Base-by-base conservation (phyloP, 352 stramenopile genomes). In the Elongisporangium anandrum region DNA sequence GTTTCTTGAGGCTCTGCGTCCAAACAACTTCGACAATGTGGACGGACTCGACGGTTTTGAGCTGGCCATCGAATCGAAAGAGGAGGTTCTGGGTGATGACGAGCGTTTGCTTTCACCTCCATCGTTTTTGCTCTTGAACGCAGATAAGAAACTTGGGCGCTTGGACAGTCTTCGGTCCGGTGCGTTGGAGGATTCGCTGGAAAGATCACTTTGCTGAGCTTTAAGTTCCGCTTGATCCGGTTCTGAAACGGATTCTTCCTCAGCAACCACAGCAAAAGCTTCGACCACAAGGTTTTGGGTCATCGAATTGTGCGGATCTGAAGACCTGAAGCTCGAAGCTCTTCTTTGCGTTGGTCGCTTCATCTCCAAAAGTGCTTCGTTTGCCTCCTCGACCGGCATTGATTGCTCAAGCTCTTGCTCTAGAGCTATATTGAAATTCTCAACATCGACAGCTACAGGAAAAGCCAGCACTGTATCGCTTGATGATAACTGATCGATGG, bases 1-100 rank as follows among this genome's bases (percentile, higher is more conserved):
- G 17, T 45, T 12, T 45, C 34, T 9, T 45, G 34, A 45, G 1
- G 34, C 34, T 45, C 34, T 47, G 24, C 68, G 68, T 22, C 50
- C 60, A 50, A 72, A 72, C 12, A 73, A 48, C 41, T 57, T 70
- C 0, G 66, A 68, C 8, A 70, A 17, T 45, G 34, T 17, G 4
- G 34, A 45, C 34, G 34, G 10, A 45, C 34, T 45, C 10, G 34
- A 45, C 13, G 10, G 34, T 12, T 45, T 45, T 17, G 34, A 45
- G 34, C 34, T 45, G 13, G n/a, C n/a, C n/a, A n/a, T n/a, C n/a
- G 13, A 45, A 2, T 4, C 10, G 13, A 45, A 45, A 45, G 34
- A 45, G 34, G 34, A 45, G 34, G 12, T 12, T 45, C 34, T 45
- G 9, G 34, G 10, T 17, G 34, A 45, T 17, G 34, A 45, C 13